Conservation (phyloP, 2,329 filamentous ascomycete genomes). For the Pyrenochaeta sp. region DNA sequence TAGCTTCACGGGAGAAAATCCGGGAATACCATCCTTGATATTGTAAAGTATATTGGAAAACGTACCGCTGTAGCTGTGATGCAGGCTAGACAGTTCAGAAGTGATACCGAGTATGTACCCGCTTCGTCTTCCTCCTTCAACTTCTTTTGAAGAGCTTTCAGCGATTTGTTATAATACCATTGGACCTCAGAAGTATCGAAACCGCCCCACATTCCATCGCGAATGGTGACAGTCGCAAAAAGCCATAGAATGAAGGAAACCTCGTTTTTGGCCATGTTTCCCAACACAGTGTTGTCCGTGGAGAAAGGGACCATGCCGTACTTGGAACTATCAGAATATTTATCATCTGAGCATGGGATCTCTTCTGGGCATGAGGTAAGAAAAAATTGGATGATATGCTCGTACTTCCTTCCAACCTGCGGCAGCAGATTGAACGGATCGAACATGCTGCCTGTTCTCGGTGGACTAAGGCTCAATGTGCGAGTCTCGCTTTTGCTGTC, state of each 20-base stretch:
- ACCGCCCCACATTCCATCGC: slow-evolving; percentile 18
- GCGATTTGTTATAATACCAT: slow-evolving; percentile 22
- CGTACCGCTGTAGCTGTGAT: slow-evolving; percentile 31
- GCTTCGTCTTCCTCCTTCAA: slow-evolving; percentile 15
- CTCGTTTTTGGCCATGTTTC: slow-evolving; percentile 24
- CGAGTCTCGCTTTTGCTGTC: background rate
- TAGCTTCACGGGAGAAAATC: background rate
- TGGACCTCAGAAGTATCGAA: slow-evolving; percentile 20
- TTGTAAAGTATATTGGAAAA: background rate
- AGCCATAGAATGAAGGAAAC: slow-evolving; percentile 30
- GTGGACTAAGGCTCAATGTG: slow-evolving; percentile 1
- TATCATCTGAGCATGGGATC: slow-evolving; percentile 27
- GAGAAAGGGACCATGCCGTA: slow-evolving; percentile 12
- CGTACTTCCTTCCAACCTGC: slow-evolving; percentile 24
- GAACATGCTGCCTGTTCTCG: slow-evolving; percentile 7
- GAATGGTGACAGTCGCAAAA: slow-evolving; percentile 25
- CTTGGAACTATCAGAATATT: slow-evolving; percentile 22
- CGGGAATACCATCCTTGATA: background rate
- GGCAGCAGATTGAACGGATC: slow-evolving; percentile 31
- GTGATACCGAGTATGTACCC: slow-evolving; percentile 17
- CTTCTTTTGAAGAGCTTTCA: slow-evolving; percentile 21
- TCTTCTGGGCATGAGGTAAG: slow-evolving; percentile 28
- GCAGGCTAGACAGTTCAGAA: slow-evolving; percentile 22
- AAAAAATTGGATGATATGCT: slow-evolving; percentile 32
- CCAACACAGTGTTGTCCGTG: slow-evolving; percentile 26